phyloP scores from a whole-genome alignment of 768 basidiomycete species.

The Kondoa subrosea region DNA sequence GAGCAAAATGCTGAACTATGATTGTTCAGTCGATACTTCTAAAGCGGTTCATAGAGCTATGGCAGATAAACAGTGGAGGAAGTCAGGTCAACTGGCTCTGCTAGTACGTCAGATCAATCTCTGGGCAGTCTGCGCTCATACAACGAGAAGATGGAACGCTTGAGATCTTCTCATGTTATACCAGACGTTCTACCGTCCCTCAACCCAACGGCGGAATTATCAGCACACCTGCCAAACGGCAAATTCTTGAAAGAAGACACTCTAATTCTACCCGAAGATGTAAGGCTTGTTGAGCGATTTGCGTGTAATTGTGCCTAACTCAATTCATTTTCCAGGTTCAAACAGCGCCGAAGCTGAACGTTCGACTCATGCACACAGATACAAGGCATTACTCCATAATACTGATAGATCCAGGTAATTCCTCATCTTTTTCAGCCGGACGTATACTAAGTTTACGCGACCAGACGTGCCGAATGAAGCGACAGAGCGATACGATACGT shows the following conservation, averaged over 20 bases:
- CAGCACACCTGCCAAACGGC: slow-evolving; percentile 38
- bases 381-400: slow-evolving; percentile 68
- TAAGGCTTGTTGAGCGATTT: slow-evolving; percentile 28
- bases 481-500: not conserved
- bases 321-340: slow-evolving; percentile 40
- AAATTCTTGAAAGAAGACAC: slow-evolving; percentile 51
- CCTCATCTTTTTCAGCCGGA: slow-evolving; percentile 1
- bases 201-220: slow-evolving; percentile 57
- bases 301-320: slow-evolving; percentile 6
- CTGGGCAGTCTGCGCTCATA: not conserved
- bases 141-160: slow-evolving; percentile 60
- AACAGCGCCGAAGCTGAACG: slow-evolving; percentile 47
- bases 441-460: not conserved
- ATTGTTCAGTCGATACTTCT: slow-evolving; percentile 30
- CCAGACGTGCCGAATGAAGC: slow-evolving; percentile 3
- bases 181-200: slow-evolving; percentile 66
- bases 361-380: slow-evolving; percentile 66
- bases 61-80: slow-evolving; percentile 66
- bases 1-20: slow-evolving; percentile 14
- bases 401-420: slow-evolving; percentile 65
- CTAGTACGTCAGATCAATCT: slow-evolving; percentile 42
- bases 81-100: slow-evolving; percentile 64
- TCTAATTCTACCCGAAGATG: slow-evolving; percentile 53
- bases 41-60: slow-evolving; percentile 59
- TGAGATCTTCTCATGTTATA: slow-evolving; percentile 77